phyloP scores from a whole-genome alignment of 169 alveolate genomes.

The Babesia bigemina region DNA sequence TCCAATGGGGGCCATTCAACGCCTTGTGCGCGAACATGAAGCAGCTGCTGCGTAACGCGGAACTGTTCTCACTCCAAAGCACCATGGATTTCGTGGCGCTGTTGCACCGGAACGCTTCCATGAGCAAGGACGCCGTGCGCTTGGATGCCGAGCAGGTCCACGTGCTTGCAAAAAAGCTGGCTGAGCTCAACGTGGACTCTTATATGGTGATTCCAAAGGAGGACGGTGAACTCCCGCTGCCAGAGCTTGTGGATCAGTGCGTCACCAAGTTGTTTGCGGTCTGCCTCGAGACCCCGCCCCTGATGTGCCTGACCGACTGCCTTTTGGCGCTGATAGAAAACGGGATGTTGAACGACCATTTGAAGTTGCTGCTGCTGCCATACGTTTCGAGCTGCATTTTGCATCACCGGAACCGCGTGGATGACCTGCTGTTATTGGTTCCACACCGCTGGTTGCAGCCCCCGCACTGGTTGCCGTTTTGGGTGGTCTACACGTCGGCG shows the following conservation, averaged over 20 bases:
- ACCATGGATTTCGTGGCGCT: background rate
- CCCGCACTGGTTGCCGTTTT: background rate
- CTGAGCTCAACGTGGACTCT: constrained; percentile 6
- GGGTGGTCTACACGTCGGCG: constrained; percentile 7
- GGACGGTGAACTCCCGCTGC: constrained; percentile 7
- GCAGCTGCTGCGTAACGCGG: background rate
- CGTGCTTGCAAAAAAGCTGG: background rate
- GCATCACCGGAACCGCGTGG: background rate
- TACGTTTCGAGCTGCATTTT: constrained; percentile 19
- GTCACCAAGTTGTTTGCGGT: constrained; percentile 1
- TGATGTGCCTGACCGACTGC: background rate
- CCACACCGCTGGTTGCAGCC: background rate
- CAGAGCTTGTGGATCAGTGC: constrained; percentile 11
- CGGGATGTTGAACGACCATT: constrained; percentile 12
- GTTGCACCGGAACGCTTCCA: background rate
- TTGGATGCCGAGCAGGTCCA: constrained; percentile 6
- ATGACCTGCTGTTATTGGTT: background rate
- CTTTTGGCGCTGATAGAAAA: constrained; percentile 14
- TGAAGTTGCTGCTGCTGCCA: constrained; percentile 30
- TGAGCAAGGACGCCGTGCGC: background rate
- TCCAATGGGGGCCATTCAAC: background rate
- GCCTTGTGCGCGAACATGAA: background rate
- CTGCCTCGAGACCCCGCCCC: constrained; percentile 3
- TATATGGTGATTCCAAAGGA: constrained; percentile 8
- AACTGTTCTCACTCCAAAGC: constrained; percentile 2